These are phyloP conservation scores for Russula sp. DNA, from an alignment of 768 basidiomycete genomes.

Conservation along the genomic window DNA sequence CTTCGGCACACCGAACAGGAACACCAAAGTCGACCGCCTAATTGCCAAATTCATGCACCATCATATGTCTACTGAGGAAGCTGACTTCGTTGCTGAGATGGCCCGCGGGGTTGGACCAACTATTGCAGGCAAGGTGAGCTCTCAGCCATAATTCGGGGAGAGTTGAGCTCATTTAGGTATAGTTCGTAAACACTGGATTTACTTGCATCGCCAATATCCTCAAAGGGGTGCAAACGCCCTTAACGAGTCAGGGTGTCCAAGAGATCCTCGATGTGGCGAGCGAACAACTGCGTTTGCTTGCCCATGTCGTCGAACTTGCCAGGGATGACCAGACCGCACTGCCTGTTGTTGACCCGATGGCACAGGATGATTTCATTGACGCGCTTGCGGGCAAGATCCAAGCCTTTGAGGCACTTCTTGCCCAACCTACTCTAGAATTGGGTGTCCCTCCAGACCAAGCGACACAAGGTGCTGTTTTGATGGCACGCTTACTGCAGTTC, in stretches of 20 bases:
- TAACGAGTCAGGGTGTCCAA: conserved; percentile 26
- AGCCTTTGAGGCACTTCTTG: conserved; percentile 30
- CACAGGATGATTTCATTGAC: conserved; percentile 54
- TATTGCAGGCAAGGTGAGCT: conserved; percentile 60
- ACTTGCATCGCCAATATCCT: conserved; percentile 56
- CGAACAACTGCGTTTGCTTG: conserved; percentile 63
- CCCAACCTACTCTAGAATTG: conserved; percentile 23
- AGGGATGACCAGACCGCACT: conserved; percentile 40
- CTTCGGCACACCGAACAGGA: conserved; percentile 54
- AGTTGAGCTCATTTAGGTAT: not conserved
- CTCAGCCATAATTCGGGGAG: not conserved
- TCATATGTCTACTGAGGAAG: conserved; percentile 71
- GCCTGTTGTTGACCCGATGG: conserved; percentile 44
- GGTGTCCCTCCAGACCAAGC: conserved; percentile 22
- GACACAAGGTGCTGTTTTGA: conserved; percentile 44
- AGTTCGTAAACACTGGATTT: conserved; percentile 77
- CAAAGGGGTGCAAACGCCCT: conserved; percentile 29
- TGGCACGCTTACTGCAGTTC: conserved; percentile 68
- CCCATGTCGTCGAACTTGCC: conserved; percentile 62
- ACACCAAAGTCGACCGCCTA: conserved; percentile 57
- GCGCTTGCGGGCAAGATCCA: conserved; percentile 44
- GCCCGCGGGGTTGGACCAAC: conserved; percentile 58
- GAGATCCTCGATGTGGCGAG: conserved; percentile 39
- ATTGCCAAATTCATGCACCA: conserved; percentile 64
- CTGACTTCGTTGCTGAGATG: conserved; percentile 81